Evolutionary conservation across 768 basidiomycete genomes (phyloP), one percentile per base, ranked within the genome.

Genomic region (Kockovaella imperatae): DNA sequence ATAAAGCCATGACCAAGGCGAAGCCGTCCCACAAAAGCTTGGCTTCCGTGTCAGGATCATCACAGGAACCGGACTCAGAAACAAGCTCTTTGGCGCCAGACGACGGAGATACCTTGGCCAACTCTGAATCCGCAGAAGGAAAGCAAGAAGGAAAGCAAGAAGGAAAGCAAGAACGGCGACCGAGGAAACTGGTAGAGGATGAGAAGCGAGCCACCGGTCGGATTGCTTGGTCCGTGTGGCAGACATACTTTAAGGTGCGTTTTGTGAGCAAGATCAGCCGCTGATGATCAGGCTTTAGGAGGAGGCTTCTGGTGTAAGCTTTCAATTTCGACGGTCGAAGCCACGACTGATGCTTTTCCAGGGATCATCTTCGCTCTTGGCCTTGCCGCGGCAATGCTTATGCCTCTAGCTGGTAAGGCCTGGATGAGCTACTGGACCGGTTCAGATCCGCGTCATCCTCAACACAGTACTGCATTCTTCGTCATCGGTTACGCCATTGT

Each of bases 131-230:
- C n/a, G n/a, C n/a, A n/a, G n/a, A n/a, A n/a, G n/a, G n/a, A n/a
- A n/a, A n/a, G n/a, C 50, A 28, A 8, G 41, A 59, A 20, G 51
- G 64, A 8, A 64, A 70, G 50, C 68, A 71, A 47, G 28, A 40
- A 5, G 54, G 45, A 18, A 21, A 46, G 30, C 59, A 79, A 76
- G 65, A 23, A 30, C 84, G 81, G 61, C 62, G 76, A 1, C 84
- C 88, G 0, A 77, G 87, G 30, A 91, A 90, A 66, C 77, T 91
- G 38, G 74, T 91, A 5, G 88, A 93, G 59, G 86, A 77, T 69
- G 59, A 72, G 64, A 79, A 78, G 52, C 77, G 85, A n/a, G 84
- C 82, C 1, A 79, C 80, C 35, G 85, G 85, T 3, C 76, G 82
- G 38, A 84, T 87, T 45, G 71, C 77, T 40, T 72, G 75, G 48